Percentiles rank a stretch among this genome's conserved stretches.
Conservation (phyloP, 176 grass and related monocot species). For the Avena eriantha region DNA sequence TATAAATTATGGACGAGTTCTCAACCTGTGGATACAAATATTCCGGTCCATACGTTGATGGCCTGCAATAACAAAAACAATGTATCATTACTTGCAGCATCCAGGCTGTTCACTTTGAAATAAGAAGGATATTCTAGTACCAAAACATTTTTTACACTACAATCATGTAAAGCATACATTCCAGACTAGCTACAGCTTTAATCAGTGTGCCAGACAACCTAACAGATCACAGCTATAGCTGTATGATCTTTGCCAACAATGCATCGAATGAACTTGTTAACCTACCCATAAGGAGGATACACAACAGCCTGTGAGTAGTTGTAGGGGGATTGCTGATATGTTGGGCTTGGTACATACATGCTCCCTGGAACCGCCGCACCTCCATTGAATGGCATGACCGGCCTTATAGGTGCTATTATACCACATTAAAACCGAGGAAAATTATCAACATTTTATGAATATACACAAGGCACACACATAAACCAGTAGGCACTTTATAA, state of each 20-base stretch:
- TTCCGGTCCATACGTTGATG: slow-evolving; percentile 72
- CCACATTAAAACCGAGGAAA: slow-evolving; percentile 54
- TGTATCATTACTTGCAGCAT: slow-evolving; percentile 14
- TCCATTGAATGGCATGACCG: slow-evolving; percentile 65
- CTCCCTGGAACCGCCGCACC: slow-evolving; percentile 60
- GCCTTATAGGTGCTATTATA: slow-evolving; percentile 61
- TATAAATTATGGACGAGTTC: slow-evolving; percentile 30
- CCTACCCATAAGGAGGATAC: slow-evolving; percentile 74
- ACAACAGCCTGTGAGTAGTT: slow-evolving; percentile 68
- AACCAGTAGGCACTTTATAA: slow-evolving; percentile 14
- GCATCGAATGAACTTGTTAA: slow-evolving; percentile 51
- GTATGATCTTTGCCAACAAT: slow-evolving; percentile 52
- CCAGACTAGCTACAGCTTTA: slow-evolving; percentile 56
- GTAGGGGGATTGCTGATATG: slow-evolving; percentile 73
- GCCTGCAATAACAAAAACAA: slow-evolving; percentile 57
- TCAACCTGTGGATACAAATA: slow-evolving; percentile 75
- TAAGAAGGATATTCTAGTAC: slow-evolving; percentile 29
- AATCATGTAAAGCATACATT: slow-evolving; percentile 45
- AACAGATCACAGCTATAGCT: slow-evolving; percentile 50
- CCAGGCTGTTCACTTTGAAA: slow-evolving; percentile 41
- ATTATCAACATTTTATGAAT: slow-evolving; percentile 38
- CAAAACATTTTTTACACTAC: slow-evolving; percentile 14
- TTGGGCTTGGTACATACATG: slow-evolving; percentile 71
- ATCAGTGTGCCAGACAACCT: slow-evolving; percentile 48
- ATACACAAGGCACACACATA: slow-evolving; percentile 32